Base-by-base conservation (phyloP, 257 asterid genomes). In the Nicotiana tomentosiformis region DNA sequence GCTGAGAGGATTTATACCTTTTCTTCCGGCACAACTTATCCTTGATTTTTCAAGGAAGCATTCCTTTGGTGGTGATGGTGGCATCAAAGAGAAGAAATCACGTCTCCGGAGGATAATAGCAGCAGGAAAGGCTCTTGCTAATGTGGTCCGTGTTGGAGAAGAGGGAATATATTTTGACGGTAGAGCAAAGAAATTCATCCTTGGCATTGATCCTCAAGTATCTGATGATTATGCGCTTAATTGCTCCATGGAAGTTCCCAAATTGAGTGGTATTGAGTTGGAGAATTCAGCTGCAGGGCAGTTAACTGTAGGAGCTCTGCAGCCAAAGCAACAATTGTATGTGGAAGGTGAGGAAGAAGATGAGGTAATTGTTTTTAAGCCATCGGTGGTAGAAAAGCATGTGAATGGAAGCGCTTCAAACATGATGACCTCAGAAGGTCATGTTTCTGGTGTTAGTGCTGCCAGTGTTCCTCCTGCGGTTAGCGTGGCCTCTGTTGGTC, bases 101-200 rank as follows among this genome's bases (percentile, higher is more conserved):
- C 98, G 97, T 82, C 85, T 91, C 55, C 92, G 86, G 89, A 93
- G 99, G 92, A 87, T 96, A 84, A 70, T 96, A 82, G 96, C 97
- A 20, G 98, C 99, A 66, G 99, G 98, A 51, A 94, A 94, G 93
- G 94, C 98, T 80, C 97, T 94, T 80, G 92, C 93, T 76, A 90
- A 86, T 84, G 85, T 90, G 9, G 93, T 93, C 62, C 85, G 86
- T 65, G 88, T 89, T 72, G 98, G 96, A 61, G 88, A 84, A 65
- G 91, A 91, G 70, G 92, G 93, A 33, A 84, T 96, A 16, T 93
- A 92, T 84, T 96, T 92, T 79, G 93, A 93, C 55, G 10, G 68
- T 18, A 91, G 88, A 87, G 83, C 83, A 85, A 92, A 92, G 88
- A 91, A 89, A 77, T 96, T 96, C 86, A 80, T 86, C 60, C 80